Conservation (phyloP, 208 protist genomes). For the Leishmania martiniquensis region DNA sequence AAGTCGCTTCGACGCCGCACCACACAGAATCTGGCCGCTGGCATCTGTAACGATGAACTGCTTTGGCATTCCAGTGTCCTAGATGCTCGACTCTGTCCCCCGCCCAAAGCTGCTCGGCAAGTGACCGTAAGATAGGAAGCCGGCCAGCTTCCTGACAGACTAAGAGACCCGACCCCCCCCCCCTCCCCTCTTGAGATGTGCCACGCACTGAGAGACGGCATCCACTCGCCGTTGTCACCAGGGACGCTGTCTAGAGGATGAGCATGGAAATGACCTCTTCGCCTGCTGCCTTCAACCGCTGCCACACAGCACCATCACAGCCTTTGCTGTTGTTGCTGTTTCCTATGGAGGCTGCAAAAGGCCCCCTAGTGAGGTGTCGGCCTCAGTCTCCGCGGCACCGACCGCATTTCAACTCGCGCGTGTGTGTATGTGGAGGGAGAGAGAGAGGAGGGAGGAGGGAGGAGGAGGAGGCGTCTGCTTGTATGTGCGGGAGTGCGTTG, state of each 20-base stretch:
- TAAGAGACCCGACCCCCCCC: too few relatives aligned
- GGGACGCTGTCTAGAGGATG: neutral
- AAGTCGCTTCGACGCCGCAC: neutral
- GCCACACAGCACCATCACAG: neutral
- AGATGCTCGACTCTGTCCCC: too few relatives aligned
- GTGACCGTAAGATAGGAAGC: too few relatives aligned
- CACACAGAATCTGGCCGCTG: neutral
- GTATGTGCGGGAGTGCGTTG: too few relatives aligned
- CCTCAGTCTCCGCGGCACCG: neutral
- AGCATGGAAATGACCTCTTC: neutral
- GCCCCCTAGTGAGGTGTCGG: neutral
- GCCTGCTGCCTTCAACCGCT: neutral
- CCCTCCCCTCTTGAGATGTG: too few relatives aligned
- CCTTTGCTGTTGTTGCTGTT: neutral
- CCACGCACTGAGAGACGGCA: constrained; percentile 1
- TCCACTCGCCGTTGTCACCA: neutral
- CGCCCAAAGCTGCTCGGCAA: too few relatives aligned
- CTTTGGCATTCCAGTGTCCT: too few relatives aligned
- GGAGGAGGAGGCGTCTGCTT: too few relatives aligned
- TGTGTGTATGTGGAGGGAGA: too few relatives aligned
- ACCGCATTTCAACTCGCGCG: neutral
- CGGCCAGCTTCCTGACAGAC: too few relatives aligned
- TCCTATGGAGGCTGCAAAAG: neutral
- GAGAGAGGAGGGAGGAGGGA: too few relatives aligned
- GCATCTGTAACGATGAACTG: neutral